These are phyloP conservation scores for Calocybe cyanea DNA, from an alignment of 768 basidiomycete species.

Conservation along the genomic window DNA sequence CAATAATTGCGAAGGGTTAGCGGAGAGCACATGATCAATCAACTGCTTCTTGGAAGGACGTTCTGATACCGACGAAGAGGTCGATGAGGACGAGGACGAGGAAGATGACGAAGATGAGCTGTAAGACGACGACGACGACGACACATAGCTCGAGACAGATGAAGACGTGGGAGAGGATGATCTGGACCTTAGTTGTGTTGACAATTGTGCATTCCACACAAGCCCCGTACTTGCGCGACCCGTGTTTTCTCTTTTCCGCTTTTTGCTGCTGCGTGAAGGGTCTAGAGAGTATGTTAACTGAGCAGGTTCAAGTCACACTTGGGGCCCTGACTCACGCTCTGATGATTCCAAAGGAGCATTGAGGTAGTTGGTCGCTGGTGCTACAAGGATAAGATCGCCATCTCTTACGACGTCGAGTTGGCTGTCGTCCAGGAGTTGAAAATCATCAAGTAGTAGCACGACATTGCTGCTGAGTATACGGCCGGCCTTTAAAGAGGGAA, in stretches of 20 bases:
- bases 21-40: background rate
- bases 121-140: constrained; percentile 29
- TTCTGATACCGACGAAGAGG: constrained; percentile 19
- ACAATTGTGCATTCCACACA: no score
- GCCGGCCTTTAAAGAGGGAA: constrained; percentile 26
- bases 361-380: constrained; percentile 6
- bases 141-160: no score
- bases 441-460: constrained; percentile 39
- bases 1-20: constrained; percentile 3
- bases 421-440: constrained; percentile 42
- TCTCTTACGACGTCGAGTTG: constrained; percentile 39
- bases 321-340: constrained; percentile 9
- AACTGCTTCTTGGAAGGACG: constrained; percentile 13
- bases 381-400: constrained; percentile 43
- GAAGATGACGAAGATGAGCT: constrained; percentile 20
- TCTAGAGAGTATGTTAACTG: background rate
- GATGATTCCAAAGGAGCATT: background rate
- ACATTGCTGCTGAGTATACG: constrained; percentile 21
- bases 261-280: constrained; percentile 13
- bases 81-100: constrained; percentile 22
- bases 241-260: constrained; percentile 21
- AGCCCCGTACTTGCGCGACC: no score
- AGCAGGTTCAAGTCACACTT: background rate
- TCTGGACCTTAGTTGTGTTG: constrained; percentile 23
- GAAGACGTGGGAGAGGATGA: constrained; percentile 16